Conservation (phyloP, 345 rosid species). For the Aquilaria yunnanensis region DNA sequence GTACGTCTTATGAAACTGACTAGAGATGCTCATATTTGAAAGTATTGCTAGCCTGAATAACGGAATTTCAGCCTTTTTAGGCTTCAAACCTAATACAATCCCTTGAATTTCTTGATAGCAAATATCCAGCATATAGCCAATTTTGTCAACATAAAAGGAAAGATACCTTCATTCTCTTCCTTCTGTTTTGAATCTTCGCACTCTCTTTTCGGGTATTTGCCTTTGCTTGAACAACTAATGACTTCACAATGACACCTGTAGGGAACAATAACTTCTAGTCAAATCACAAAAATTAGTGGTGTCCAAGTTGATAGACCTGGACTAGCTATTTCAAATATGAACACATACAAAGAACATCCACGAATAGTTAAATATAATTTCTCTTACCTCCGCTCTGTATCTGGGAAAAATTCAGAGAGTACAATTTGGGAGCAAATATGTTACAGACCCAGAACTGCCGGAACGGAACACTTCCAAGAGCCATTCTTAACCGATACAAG, state of each 20-base stretch:
- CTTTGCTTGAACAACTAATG: slow-evolving; percentile 43
- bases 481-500: slow-evolving; percentile 15
- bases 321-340: no score
- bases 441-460: slow-evolving; percentile 26
- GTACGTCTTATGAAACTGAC: slow-evolving; percentile 16
- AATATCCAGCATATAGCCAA: background rate
- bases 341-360: no score
- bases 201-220: slow-evolving; percentile 50
- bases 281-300: background rate
- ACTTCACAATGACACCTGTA: slow-evolving; percentile 24
- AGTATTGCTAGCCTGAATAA: no score
- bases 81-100: no score
- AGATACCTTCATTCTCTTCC: slow-evolving; percentile 64
- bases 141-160: background rate
- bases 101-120: no score
- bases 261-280: background rate
- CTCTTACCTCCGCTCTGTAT: slow-evolving; percentile 22
- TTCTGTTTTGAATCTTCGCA: slow-evolving; percentile 59
- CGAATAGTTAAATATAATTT: background rate
- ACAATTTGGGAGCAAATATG: slow-evolving; percentile 19
- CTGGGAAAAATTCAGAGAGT: slow-evolving; percentile 15
- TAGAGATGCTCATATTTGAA: background rate
- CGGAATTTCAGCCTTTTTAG: no score
- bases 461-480: slow-evolving; percentile 13
- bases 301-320: no score